A percentile compares a stretch with the other conserved stretches of the same genome.
Evolutionary conservation across 352 stramenopile genomes (phyloP).

Genomic region (Globisporangium radiosum): DNA sequence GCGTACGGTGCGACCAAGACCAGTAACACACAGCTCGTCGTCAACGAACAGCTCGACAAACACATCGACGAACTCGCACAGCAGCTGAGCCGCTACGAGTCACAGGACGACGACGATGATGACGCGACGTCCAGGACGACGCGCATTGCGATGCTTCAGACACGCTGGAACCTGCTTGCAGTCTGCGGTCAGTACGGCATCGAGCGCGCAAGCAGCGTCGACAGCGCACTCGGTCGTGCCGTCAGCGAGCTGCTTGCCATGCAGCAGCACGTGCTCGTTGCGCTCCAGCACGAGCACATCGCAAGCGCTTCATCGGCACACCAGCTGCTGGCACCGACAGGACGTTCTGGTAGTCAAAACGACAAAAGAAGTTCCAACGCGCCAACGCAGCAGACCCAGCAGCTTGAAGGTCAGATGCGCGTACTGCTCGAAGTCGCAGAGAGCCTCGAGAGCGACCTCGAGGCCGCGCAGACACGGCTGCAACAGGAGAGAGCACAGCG

Average conservation of each 20-base stretch:
- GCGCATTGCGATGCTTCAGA: constrained; percentile 23
- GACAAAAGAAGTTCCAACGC: not conserved
- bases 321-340: not conserved
- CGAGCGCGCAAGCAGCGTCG: constrained; percentile 23
- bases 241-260: constrained; percentile 32
- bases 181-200: constrained; percentile 42
- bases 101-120: no score
- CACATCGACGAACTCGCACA: constrained; percentile 41
- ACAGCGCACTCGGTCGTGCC: constrained; percentile 27
- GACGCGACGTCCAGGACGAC: constrained; percentile 2
- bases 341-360: not conserved
- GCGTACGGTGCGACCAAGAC: constrained; percentile 13
- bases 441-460: constrained; percentile 51
- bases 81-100: constrained; percentile 35
- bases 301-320: constrained; percentile 8
- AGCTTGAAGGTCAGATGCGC: constrained; percentile 37
- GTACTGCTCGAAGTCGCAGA: constrained; percentile 58
- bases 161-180: constrained; percentile 48
- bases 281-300: constrained; percentile 24
- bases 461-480: constrained; percentile 31
- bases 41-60: constrained; percentile 45
- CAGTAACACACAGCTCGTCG: constrained; percentile 14
- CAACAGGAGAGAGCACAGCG: constrained; percentile 41
- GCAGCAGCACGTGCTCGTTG: constrained; percentile 45
- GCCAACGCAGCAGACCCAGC: not conserved